Evolutionary conservation across 345 rosid species (phyloP).

Genomic region (Euphorbia lathyris): DNA sequence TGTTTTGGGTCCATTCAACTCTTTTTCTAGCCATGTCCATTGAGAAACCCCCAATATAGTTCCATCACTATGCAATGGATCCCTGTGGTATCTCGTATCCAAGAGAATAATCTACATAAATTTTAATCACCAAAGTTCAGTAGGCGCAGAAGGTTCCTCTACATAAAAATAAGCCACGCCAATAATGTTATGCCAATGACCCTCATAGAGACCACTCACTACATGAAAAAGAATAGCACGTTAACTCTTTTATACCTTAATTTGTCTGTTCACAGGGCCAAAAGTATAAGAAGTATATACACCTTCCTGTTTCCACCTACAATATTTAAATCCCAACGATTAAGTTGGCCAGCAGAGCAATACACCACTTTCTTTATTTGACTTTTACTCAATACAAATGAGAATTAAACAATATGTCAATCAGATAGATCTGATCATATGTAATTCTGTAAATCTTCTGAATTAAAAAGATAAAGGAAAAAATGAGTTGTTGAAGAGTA

Average conservation of each 20-base stretch:
- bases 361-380: too few species aligned
- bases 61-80: too few species aligned
- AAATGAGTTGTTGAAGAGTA: neutral
- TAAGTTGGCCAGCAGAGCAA: too few species aligned
- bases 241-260: conserved; percentile 49
- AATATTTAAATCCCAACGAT: too few species aligned
- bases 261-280: conserved; percentile 54
- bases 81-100: too few species aligned
- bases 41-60: too few species aligned
- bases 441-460: neutral
- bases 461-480: neutral
- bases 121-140: neutral
- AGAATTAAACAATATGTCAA: neutral
- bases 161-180: too few species aligned
- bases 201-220: too few species aligned
- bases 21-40: too few species aligned
- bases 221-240: neutral
- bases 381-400: neutral
- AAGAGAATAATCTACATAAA: conserved; percentile 58
- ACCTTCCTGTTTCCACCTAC: conserved; percentile 77
- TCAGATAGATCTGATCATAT: neutral
- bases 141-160: neutral
- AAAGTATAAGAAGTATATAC: conserved; percentile 70
- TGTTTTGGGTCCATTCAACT: too few species aligned
- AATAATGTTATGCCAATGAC: neutral